Base-by-base conservation (phyloP, 2,329 filamentous ascomycete species). In the Paramyrothecium sp. region DNA sequence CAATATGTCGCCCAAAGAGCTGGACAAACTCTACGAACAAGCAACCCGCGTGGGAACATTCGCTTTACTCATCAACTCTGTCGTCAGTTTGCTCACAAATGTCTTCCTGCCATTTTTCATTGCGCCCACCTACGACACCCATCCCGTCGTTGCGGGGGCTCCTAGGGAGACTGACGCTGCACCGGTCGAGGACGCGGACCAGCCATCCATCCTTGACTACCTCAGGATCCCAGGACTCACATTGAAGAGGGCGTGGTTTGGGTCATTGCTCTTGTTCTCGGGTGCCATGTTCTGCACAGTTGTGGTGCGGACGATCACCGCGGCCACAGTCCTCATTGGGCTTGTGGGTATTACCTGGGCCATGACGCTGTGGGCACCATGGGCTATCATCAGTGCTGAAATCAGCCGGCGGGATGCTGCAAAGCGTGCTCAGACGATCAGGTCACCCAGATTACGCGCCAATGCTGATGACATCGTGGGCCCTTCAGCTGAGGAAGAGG, bases 311-410 rank as follows among this genome's bases (percentile, higher is more conserved):
- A 86, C 85, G 2, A 87, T 92, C 8, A 78, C 84, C 56, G 85
- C 82, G 11, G 94, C 91, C 1, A 96, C 90, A 0, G 80, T 86
- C 2, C 82, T 97, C 34, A 89, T 97, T 56, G 91, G 88, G 1
- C 77, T 95, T 22, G 87, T 96, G 51, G 94, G 94, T 34, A 87
- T 98, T 58, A 92, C 91, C 1, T 98, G 94, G 94, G 92, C 93
- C 21, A 78, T 97, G 67, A 92, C 92, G 2, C 85, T 96, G 23
- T 98, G 94, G 94, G 94, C 93, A 0, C 94, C 94, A 0, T 98
- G 94, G 77, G 93, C 94, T 44, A 90, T 98, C 65, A 97, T 98
- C 70, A 92, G 91, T 50, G 91, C 91, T 5, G 94, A 98, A 72
- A 93, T 98, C 60, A 90, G 89, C 59, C 90, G 88, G 59, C 88